Percentiles rank a stretch among this genome's conserved stretches.
Evolutionary conservation across 768 basidiomycete genomes (phyloP).

Genomic region (Serendipita sp.): DNA sequence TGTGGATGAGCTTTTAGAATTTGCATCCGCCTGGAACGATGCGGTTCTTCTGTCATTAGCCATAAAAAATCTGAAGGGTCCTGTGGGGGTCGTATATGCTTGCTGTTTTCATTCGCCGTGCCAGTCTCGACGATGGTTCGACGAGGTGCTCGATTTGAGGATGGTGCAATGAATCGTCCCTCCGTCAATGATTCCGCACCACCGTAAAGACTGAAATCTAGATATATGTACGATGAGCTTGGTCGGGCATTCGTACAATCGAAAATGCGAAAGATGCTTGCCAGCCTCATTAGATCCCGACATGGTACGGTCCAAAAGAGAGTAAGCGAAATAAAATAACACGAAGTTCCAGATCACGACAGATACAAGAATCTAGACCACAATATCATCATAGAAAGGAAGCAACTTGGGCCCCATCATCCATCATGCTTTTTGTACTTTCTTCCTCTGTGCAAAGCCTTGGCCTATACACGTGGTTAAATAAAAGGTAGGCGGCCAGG

Average conservation of each 20-base stretch:
- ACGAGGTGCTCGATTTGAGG: constrained; percentile 25
- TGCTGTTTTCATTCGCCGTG: constrained; percentile 19
- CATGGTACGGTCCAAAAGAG: background rate
- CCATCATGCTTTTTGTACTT: constrained; percentile 1
- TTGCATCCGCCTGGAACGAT: constrained; percentile 67
- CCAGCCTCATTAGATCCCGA: background rate
- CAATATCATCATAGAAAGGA: too few relatives aligned
- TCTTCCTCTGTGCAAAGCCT: background rate
- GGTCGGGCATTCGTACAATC: background rate
- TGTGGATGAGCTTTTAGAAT: constrained; percentile 94
- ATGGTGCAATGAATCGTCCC: constrained; percentile 18
- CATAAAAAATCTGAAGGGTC: constrained; percentile 83
- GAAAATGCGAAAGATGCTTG: background rate
- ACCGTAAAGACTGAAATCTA: constrained; percentile 66
- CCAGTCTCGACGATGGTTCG: constrained; percentile 34
- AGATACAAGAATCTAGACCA: too few relatives aligned
- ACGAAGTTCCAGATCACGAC: too few relatives aligned
- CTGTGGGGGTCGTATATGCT: constrained; percentile 41
- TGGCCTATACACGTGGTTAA: background rate
- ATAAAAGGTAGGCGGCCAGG: too few relatives aligned
- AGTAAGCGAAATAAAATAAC: background rate
- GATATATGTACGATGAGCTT: background rate
- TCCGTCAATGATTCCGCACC: constrained; percentile 65
- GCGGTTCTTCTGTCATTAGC: constrained; percentile 97
- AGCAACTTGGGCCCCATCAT: background rate